Evolutionary conservation across 306 rosid genomes (phyloP).

Genomic region (Trichosanthes truncata): DNA sequence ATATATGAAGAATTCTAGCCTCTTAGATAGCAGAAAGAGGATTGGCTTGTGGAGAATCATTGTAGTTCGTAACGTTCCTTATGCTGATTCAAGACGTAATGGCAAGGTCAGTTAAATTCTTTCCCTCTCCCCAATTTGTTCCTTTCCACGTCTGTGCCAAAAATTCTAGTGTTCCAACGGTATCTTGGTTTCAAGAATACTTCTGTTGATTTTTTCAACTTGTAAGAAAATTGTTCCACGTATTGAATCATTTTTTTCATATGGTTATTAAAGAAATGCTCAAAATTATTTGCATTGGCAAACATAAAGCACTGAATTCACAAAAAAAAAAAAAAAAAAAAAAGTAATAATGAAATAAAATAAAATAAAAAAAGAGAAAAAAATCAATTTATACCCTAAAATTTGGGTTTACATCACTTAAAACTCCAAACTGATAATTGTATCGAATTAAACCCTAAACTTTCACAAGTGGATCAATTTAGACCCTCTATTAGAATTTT

Average conservation of each 20-base stretch:
- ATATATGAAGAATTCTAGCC: conserved; percentile 67
- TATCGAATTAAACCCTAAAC: too few relatives aligned
- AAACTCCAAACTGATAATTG: too few relatives aligned
- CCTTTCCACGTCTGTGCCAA: neutral
- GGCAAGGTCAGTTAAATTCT: conserved; percentile 64
- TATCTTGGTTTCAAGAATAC: neutral
- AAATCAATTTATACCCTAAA: too few relatives aligned
- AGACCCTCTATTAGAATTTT: too few relatives aligned
- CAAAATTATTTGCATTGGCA: neutral
- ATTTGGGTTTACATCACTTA: too few relatives aligned
- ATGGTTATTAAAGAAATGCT: neutral
- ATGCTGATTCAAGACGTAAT: conserved; percentile 81
- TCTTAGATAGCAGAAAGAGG: conserved; percentile 51
- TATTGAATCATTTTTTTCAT: neutral
- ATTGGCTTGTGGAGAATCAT: conserved; percentile 92
- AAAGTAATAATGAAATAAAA: too few relatives aligned
- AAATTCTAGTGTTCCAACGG: neutral
- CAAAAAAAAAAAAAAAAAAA: neutral
- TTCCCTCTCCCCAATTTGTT: neutral
- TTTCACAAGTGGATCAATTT: too few relatives aligned
- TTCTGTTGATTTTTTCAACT: neutral
- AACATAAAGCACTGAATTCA: neutral
- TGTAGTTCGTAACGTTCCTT: conserved; percentile 68
- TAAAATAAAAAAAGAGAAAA: neutral
- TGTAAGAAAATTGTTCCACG: neutral